Percentiles rank a stretch among this genome's conserved stretches.
Evolutionary conservation across 768 basidiomycete genomes (phyloP).

Genomic region (Leccinum uliginosum): DNA sequence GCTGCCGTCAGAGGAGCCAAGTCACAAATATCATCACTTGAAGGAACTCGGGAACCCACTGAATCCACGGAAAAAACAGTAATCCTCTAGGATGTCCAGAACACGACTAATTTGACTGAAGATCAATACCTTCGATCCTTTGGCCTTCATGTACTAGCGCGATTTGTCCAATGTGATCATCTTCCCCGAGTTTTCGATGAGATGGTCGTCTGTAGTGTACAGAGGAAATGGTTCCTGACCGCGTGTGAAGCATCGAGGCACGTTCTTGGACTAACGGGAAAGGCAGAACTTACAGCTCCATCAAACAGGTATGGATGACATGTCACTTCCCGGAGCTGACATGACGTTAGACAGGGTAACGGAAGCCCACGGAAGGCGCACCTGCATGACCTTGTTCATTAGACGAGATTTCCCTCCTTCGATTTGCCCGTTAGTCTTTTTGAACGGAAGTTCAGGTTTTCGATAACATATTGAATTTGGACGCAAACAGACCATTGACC

Average conservation of each 20-base stretch:
- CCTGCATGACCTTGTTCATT: constrained; percentile 99
- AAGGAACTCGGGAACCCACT: constrained; percentile 46
- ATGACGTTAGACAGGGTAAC: background rate
- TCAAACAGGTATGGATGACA: constrained; percentile 93
- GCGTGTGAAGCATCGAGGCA: background rate
- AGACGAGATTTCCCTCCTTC: constrained; percentile 98
- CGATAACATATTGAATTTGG: background rate
- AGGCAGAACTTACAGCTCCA: constrained; percentile 62
- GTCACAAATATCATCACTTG: constrained; percentile 1
- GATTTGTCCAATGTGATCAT: constrained; percentile 98
- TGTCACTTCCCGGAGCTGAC: constrained; percentile 72
- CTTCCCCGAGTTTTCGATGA: constrained; percentile 91
- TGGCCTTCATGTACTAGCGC: constrained; percentile 77
- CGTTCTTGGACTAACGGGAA: background rate
- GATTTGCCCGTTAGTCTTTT: constrained; percentile 86
- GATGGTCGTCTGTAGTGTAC: constrained; percentile 96
- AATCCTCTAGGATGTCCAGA: constrained; percentile 93
- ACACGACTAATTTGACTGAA: constrained; percentile 99
- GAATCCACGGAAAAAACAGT: constrained; percentile 86
- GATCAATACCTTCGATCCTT: constrained; percentile 93
- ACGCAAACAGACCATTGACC: constrained; percentile 71
- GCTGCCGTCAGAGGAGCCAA: constrained; percentile 56
- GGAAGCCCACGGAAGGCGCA: constrained; percentile 25
- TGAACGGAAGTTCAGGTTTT: background rate
- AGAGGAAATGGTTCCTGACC: constrained; percentile 91